A percentile compares a stretch with the other conserved stretches of the same genome.
Evolutionary conservation across 805 yeast species (phyloP).

Genomic region (Candida golubevii): DNA sequence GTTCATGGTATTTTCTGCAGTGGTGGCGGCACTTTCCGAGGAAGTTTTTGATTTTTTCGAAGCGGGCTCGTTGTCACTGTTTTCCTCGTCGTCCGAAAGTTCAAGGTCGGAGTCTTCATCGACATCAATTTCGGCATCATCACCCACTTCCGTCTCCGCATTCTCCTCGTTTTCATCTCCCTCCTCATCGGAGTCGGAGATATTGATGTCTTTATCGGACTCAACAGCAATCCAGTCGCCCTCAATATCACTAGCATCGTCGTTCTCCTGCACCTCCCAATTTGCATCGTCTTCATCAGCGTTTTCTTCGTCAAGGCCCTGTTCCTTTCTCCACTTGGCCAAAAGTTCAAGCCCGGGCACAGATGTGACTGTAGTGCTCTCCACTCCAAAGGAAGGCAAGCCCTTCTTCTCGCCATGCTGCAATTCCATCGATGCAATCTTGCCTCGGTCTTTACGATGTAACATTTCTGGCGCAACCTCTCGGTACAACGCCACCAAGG

Average conservation of each 20-base stretch:
- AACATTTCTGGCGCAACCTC: constrained; percentile 97
- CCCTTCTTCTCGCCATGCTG: constrained; percentile 51
- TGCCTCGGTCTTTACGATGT: constrained; percentile 86
- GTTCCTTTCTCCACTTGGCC: constrained; percentile 75
- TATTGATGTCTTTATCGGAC: constrained; percentile 69
- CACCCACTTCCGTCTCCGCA: constrained; percentile 35
- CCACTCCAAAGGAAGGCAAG: constrained; percentile 69
- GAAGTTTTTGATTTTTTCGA: constrained; percentile 27
- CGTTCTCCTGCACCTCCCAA: constrained; percentile 55
- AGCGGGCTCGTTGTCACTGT: constrained; percentile 31
- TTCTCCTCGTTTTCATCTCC: constrained; percentile 44
- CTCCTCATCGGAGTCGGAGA: constrained; percentile 44
- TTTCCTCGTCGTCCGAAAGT: constrained; percentile 31
- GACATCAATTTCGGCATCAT: constrained; percentile 28
- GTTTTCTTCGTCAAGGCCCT: constrained; percentile 47
- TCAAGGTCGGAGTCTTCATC: constrained; percentile 33
- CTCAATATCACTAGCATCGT: constrained; percentile 54
- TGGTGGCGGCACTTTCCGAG: constrained; percentile 20
- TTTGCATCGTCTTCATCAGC: constrained; percentile 50
- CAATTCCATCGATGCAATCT: constrained; percentile 78
- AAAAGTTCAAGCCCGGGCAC: constrained; percentile 90
- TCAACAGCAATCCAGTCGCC: constrained; percentile 93
- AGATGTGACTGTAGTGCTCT: constrained; percentile 55
- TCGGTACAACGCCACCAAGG: constrained; percentile 79
- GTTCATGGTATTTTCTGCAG: constrained; percentile 34